Percentiles rank a stretch among this genome's conserved stretches.
Evolutionary conservation across 768 basidiomycete genomes (phyloP).

Genomic region (Panaeolus cyanescens): DNA sequence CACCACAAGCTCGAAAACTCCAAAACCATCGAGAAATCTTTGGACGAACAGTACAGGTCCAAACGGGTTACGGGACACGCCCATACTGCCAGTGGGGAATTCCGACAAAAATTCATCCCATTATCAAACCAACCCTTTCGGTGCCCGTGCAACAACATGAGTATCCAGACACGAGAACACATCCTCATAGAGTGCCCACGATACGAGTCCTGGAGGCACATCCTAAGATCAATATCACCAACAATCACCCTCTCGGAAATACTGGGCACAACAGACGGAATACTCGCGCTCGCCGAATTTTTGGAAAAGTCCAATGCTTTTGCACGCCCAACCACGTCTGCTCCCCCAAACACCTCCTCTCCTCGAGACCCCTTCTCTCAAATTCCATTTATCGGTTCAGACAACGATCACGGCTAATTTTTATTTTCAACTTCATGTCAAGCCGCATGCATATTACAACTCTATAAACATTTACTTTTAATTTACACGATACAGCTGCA

Average conservation of each 20-base stretch:
- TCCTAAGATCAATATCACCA: conserved; percentile 13
- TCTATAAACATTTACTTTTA: no score
- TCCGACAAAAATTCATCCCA: conserved; percentile 20
- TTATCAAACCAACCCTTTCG: no score
- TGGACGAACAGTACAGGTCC: conserved; percentile 23
- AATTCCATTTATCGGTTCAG: no score
- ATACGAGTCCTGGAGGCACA: conserved; percentile 8
- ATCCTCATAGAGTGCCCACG: no score
- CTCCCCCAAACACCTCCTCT: no score
- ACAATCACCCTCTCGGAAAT: conserved; percentile 15
- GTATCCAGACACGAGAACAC: no score
- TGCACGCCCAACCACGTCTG: conserved; percentile 6
- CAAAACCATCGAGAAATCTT: conserved; percentile 20
- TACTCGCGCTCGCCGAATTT: conserved; percentile 20
- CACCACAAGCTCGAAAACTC: conserved; percentile 6
- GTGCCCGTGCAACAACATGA: no score
- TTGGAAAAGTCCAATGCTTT: conserved; percentile 18
- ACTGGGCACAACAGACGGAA: conserved; percentile 20
- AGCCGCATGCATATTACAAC: no score
- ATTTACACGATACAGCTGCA: no score
- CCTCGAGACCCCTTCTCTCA: no score
- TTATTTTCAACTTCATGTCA: no score
- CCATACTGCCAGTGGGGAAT: conserved; percentile 28
- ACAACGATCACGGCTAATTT: no score
- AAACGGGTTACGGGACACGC: conserved; percentile 29